Base-by-base conservation (phyloP, 371 early-diverging fungal species). In the Mortierella sp. region DNA sequence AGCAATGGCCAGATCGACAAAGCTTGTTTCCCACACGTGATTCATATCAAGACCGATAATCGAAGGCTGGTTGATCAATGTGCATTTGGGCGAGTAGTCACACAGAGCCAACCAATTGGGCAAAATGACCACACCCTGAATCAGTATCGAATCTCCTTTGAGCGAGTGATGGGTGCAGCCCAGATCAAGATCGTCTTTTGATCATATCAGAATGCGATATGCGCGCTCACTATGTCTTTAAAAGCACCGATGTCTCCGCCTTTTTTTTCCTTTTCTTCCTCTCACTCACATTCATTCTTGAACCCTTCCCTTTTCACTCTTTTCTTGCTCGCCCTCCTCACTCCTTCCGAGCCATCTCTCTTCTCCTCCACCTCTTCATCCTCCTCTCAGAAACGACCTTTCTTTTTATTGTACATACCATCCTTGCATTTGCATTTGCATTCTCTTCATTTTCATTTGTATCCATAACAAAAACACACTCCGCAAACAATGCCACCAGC, bases 401-500 rank as follows among this genome's bases (percentile, higher is more conserved):
- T 28, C 34, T 40, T 64, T 31, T 8, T 10, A 19, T 40, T 64
- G 64, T 64, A 64, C 24, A 64, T 64, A 64, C 37, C 34, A 64
- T 53, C 21, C 34, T 37, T 21, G 40, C 24, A 37, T 64, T 31
- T 64, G 34, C 64, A 64, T 64, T 61, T 31, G 28, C 55, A 37
- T 28, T 19, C 13, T n/a, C n/a, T n/a, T n/a, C n/a, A n/a, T n/a
- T 11, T 54, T 26, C 19, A 43, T 37, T 16, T 50, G 31, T n/a
- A 73, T 43, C 28, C 57, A 55, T 34, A 59, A 59, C 28, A 28
- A 73, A 61, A 44, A 19, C 24, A 73, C 19, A 34, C 50, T n/a
- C n/a, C n/a, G n/a, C n/a, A n/a, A 26, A 76, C n/a, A 9, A 81
- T 81, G 81, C 81, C 85, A 26, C 85, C 85, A 76, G 85, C 85